Percentiles rank a stretch among this genome's conserved stretches.
Evolutionary conservation across 2,329 filamentous ascomycete genomes (phyloP).

Genomic region (Cylindrodendrum hubeiense): DNA sequence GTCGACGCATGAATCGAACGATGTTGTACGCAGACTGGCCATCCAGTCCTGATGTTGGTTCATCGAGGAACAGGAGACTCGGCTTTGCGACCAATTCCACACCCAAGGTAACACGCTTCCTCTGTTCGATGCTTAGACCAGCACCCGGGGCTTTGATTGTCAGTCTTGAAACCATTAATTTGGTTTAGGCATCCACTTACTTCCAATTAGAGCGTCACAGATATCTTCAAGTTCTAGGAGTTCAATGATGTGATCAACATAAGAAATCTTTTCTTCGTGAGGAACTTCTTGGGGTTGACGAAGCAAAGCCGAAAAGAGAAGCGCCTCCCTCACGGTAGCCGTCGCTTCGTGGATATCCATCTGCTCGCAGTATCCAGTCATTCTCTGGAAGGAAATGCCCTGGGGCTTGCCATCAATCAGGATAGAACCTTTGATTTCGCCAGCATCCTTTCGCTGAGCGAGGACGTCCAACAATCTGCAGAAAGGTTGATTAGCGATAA

Average conservation of each 20-base stretch:
- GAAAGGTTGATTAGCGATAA: not conserved
- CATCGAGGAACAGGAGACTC: constrained; percentile 75
- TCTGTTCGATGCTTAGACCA: constrained; percentile 62
- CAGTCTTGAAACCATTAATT: constrained; percentile 53
- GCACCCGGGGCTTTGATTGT: constrained; percentile 56
- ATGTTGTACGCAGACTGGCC: constrained; percentile 52
- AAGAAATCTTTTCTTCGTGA: constrained; percentile 71
- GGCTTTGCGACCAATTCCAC: constrained; percentile 80
- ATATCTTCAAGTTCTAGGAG: constrained; percentile 74
- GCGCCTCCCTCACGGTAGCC: constrained; percentile 74
- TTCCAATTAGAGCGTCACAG: constrained; percentile 73
- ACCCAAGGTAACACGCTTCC: constrained; percentile 77
- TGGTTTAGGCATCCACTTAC: constrained; percentile 39
- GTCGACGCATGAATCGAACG: constrained; percentile 54
- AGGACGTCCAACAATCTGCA: constrained; percentile 72
- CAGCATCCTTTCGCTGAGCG: constrained; percentile 72
- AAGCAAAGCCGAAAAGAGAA: constrained; percentile 75
- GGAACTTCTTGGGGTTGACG: constrained; percentile 69
- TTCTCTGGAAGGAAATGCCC: constrained; percentile 72
- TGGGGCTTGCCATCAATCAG: constrained; percentile 71
- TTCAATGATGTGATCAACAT: constrained; percentile 75
- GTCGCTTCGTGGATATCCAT: constrained; percentile 77
- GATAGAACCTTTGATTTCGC: constrained; percentile 61
- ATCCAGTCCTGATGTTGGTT: constrained; percentile 68
- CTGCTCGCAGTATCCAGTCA: constrained; percentile 77